Conservation (phyloP, 2,329 filamentous ascomycete genomes). For the Fusarium cyanostomum region DNA sequence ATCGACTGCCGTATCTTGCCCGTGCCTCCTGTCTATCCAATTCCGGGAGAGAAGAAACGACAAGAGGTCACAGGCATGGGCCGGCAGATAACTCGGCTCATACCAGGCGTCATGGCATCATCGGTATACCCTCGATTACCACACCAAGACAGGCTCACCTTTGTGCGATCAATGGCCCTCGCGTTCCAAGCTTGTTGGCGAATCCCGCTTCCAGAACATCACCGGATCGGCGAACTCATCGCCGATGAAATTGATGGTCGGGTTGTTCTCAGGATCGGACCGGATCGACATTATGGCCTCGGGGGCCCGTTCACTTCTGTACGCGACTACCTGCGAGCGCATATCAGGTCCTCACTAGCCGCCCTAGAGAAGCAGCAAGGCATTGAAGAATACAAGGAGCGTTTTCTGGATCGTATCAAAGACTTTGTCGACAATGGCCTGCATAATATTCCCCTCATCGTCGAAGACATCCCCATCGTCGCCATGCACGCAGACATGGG, state of each 20-base stretch:
- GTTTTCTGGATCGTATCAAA: not conserved
- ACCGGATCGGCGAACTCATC: not conserved
- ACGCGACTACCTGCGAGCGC: not conserved
- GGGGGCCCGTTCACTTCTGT: not conserved
- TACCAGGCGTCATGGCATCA: not conserved
- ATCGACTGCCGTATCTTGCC: not conserved
- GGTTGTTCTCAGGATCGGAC: not conserved
- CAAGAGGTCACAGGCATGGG: not conserved
- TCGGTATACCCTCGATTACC: not conserved
- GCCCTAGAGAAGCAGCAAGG: not conserved
- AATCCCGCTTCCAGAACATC: not conserved
- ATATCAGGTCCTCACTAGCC: not conserved
- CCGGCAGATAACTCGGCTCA: not conserved
- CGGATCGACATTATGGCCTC: not conserved
- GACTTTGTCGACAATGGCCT: not conserved
- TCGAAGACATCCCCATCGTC: not conserved
- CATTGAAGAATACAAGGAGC: not conserved
- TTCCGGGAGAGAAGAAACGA: not conserved
- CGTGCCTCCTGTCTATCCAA: not conserved
- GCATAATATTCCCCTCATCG: not conserved
- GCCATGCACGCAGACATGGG: not conserved
- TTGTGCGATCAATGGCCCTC: not conserved
- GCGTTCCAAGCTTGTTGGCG: not conserved
- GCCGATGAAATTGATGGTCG: not conserved
- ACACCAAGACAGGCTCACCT: not conserved